Percentiles rank a stretch among this genome's conserved stretches.
Evolutionary conservation across 495 filamentous ascomycete genomes (phyloP).

Genomic region (Annulohypoxylon nitens): DNA sequence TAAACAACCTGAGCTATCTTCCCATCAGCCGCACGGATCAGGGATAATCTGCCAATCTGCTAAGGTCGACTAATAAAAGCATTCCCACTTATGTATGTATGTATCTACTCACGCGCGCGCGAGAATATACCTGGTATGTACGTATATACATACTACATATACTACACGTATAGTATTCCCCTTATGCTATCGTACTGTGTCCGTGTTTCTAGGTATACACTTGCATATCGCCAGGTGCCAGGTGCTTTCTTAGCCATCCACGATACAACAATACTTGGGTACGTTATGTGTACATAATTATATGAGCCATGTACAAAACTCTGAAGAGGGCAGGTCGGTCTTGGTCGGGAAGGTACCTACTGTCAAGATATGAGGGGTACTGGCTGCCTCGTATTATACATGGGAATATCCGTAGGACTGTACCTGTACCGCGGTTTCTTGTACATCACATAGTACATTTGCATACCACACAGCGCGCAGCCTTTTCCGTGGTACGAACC

Average conservation of each 20-base stretch:
- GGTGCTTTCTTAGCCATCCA: background rate
- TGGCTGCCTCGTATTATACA: constrained; percentile 16
- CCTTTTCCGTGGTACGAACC: constrained; percentile 9
- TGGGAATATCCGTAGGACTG: constrained; percentile 9
- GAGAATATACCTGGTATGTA: background rate
- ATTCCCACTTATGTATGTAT: background rate
- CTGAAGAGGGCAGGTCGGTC: constrained; percentile 40
- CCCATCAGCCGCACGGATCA: constrained; percentile 41
- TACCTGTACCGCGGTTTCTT: background rate
- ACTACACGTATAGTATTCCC: background rate
- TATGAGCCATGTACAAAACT: constrained; percentile 15
- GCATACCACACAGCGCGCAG: background rate
- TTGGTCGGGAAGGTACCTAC: constrained; percentile 40
- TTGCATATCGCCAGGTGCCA: background rate
- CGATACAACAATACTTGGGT: background rate
- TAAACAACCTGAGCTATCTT: constrained; percentile 18
- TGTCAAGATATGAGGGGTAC: constrained; percentile 29
- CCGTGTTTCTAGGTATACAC: background rate
- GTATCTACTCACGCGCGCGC: constrained; percentile 1
- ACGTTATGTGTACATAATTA: constrained; percentile 1
- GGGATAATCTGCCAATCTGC: constrained; percentile 7
- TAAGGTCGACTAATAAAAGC: constrained; percentile 24
- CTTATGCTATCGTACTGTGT: background rate
- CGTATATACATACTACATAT: background rate
- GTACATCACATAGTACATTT: background rate